phyloP scores from a whole-genome alignment of 352 stramenopile genomes.

The Globisporangium polare region DNA sequence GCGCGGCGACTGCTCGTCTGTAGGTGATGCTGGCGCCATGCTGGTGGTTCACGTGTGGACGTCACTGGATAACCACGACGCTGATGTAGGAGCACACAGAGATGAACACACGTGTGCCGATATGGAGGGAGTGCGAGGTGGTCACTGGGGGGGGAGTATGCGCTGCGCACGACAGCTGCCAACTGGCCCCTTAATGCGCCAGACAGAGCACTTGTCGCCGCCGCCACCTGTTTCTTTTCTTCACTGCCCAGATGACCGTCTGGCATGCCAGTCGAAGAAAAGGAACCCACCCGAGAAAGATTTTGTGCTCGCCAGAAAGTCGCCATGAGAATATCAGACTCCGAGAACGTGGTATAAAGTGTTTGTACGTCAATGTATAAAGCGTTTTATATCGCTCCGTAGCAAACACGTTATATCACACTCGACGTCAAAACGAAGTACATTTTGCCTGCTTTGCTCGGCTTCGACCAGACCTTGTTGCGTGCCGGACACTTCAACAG shows the following conservation, averaged over 20 bases:
- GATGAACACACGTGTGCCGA: neutral
- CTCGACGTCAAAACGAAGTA: no score
- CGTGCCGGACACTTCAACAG: no score
- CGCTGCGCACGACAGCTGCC: neutral
- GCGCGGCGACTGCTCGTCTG: neutral
- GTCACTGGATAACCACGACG: no score
- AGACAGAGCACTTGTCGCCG: neutral
- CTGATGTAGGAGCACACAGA: no score
- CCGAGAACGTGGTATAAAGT: no score
- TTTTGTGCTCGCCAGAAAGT: neutral
- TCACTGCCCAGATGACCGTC: neutral
- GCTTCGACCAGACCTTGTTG: no score
- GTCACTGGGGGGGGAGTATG: neutral
- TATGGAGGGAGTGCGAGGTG: neutral
- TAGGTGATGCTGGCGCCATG: neutral
- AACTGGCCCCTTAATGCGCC: neutral
- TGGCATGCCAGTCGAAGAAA: neutral
- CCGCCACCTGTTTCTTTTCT: conserved; percentile 2
- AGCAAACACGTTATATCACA: no score
- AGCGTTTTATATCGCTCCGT: no score
- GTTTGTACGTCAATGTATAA: no score
- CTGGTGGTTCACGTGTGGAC: neutral
- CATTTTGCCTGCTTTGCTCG: no score
- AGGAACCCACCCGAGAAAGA: neutral
- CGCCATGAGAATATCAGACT: no score